A percentile compares a stretch with the other conserved stretches of the same genome.
Conservation (phyloP, 2,329 filamentous ascomycete genomes). For the Septoria linicola region DNA sequence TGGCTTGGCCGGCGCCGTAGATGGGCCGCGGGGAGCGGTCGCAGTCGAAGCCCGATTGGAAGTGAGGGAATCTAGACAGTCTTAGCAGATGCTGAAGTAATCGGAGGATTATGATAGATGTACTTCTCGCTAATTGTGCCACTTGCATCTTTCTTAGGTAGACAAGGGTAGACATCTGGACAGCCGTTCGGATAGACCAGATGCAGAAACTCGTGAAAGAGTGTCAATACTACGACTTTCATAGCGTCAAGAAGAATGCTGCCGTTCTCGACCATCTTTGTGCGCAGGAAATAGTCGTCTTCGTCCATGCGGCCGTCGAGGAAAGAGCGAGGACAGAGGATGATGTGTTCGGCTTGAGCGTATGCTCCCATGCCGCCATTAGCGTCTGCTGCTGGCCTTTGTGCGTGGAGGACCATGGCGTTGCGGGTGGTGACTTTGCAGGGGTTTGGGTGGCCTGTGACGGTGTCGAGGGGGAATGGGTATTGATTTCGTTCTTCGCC, state of each 20-base stretch:
- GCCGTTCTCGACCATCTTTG: not conserved
- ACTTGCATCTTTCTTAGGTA: not conserved
- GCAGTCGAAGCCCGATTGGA: conserved; percentile 1
- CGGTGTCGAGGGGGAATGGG: not conserved
- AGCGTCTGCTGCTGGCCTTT: no score
- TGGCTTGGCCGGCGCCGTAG: not conserved
- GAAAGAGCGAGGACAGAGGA: not conserved
- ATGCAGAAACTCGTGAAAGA: not conserved
- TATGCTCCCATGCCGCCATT: not conserved
- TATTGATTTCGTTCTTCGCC: not conserved
- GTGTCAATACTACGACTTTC: not conserved
- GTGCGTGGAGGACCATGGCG: not conserved
- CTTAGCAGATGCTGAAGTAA: not conserved
- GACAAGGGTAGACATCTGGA: not conserved
- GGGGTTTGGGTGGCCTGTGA: not conserved
- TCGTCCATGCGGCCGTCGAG: not conserved
- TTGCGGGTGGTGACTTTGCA: not conserved
- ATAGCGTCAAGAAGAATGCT: not conserved
- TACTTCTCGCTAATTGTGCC: no score
- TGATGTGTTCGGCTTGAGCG: not conserved
- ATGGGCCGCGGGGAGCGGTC: not conserved
- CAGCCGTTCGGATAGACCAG: not conserved
- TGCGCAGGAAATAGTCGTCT: not conserved
- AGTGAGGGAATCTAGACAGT: not conserved
- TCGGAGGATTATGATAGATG: no score